These are phyloP conservation scores for Anisodus acutangulus DNA, from an alignment of 257 asterid species.

Conservation along the genomic window DNA sequence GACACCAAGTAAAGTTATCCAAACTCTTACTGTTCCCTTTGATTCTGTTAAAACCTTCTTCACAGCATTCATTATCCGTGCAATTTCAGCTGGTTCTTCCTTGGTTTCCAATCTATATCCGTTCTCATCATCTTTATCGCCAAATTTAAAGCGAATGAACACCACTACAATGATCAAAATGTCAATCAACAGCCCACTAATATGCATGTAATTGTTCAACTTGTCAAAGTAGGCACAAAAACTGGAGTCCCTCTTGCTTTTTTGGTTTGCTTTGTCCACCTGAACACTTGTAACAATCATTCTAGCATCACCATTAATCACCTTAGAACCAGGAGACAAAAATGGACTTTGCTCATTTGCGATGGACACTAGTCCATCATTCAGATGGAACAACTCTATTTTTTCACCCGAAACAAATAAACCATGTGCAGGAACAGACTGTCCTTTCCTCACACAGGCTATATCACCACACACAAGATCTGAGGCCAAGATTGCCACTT, in stretches of 20 bases:
- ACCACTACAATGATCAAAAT: conserved; percentile 35
- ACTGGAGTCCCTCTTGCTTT: conserved; percentile 11
- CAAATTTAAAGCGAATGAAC: conserved; percentile 37
- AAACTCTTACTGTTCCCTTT: conserved; percentile 36
- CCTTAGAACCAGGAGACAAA: conserved; percentile 43
- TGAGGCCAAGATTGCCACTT: background rate
- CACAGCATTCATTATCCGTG: conserved; percentile 27
- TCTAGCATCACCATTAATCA: conserved; percentile 40
- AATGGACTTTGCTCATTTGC: conserved; percentile 35
- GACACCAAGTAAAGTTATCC: conserved; percentile 34
- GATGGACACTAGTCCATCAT: background rate
- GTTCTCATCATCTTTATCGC: conserved; percentile 37
- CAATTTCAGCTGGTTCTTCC: conserved; percentile 38
- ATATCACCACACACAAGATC: conserved; percentile 41
- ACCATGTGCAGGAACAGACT: conserved; percentile 49
- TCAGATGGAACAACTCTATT: conserved; percentile 26
- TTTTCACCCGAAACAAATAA: conserved; percentile 32
- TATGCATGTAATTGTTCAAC: conserved; percentile 29
- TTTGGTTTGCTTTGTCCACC: background rate
- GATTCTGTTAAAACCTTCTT: conserved; percentile 42
- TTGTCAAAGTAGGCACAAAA: conserved; percentile 40
- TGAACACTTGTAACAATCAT: conserved; percentile 43
- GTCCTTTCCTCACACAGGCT: conserved; percentile 34
- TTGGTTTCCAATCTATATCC: conserved; percentile 38
- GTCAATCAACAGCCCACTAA: conserved; percentile 35